These are phyloP conservation scores for Backusella psychrophila DNA, from an alignment of 192 early-diverging fungal species.

Conservation along the genomic window DNA sequence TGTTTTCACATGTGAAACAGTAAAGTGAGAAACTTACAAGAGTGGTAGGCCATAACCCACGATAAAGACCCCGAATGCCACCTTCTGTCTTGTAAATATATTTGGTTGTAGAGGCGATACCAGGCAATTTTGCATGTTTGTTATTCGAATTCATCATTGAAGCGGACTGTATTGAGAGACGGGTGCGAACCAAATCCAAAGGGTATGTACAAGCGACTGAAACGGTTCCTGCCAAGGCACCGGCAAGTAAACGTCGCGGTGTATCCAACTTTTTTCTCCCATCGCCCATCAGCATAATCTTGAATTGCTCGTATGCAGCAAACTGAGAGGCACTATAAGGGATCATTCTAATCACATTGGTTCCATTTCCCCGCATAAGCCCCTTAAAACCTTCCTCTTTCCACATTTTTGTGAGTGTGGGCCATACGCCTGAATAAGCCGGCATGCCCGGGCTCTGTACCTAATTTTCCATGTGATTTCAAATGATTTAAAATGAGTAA, in stretches of 20 bases:
- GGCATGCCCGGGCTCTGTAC: conserved; percentile 60
- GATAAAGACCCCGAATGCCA: conserved; percentile 69
- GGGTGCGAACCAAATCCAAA: conserved; percentile 75
- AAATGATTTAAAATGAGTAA: background rate
- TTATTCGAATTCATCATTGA: conserved; percentile 34
- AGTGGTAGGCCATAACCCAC: conserved; percentile 71
- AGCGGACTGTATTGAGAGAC: conserved; percentile 73
- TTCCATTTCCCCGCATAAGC: conserved; percentile 80
- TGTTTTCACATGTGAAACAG: background rate
- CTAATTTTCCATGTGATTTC: conserved; percentile 31
- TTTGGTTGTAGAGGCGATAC: conserved; percentile 65
- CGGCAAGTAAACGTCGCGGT: conserved; percentile 64
- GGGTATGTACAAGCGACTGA: conserved; percentile 81
- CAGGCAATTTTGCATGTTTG: conserved; percentile 58
- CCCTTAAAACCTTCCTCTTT: conserved; percentile 71
- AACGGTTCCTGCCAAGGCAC: conserved; percentile 72
- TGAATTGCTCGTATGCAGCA: conserved; percentile 80
- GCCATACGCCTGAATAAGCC: conserved; percentile 64
- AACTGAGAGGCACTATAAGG: conserved; percentile 84
- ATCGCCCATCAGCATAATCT: conserved; percentile 64
- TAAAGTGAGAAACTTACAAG: conserved; percentile 34
- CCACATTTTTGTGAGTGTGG: conserved; percentile 79
- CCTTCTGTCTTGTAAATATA: conserved; percentile 69
- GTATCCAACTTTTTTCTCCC: conserved; percentile 71
- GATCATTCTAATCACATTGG: conserved; percentile 79